A percentile compares a stretch with the other conserved stretches of the same genome.
These are phyloP conservation scores for Somion occarium DNA, from an alignment of 1,284 basidiomycete species.

Conservation along the genomic window DNA sequence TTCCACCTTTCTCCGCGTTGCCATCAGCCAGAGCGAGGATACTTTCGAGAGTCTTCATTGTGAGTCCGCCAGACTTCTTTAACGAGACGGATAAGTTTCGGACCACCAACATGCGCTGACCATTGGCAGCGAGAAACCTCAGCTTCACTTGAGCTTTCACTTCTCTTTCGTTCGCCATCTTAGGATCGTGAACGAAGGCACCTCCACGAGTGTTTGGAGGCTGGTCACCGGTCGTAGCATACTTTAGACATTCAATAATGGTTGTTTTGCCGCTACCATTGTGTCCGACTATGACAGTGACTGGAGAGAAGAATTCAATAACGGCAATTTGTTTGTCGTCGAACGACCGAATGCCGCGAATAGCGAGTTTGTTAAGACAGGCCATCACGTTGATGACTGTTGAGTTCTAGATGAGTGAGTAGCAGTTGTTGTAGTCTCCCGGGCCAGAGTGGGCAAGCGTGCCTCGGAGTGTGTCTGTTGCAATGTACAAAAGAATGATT, in stretches of 20 bases:
- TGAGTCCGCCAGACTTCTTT: conserved; percentile 84
- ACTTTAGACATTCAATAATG: conserved; percentile 99
- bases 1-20: conserved; percentile 64
- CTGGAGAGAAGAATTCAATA: conserved; percentile 96
- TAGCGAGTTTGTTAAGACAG: conserved; percentile 81
- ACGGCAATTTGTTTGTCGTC: conserved; percentile 93
- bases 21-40: conserved; percentile 76
- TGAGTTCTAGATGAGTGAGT: not conserved
- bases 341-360: conserved; percentile 86
- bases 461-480: not conserved
- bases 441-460: no score
- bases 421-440: not conserved
- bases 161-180: conserved; percentile 98
- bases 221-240: conserved; percentile 96
- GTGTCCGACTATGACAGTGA: conserved; percentile 98
- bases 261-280: conserved; percentile 99
- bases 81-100: conserved; percentile 91
- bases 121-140: conserved; percentile 88
- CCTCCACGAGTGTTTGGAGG: conserved; percentile 98
- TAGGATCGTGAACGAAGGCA: conserved; percentile 97
- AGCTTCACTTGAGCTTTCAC: conserved; percentile 98
- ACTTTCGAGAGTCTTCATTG: conserved; percentile 98
- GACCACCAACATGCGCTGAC: conserved; percentile 86
- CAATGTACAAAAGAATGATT: not conserved
- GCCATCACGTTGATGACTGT: conserved; percentile 53